Percentiles rank a stretch among this genome's conserved stretches.
phyloP scores from a whole-genome alignment of 495 filamentous ascomycete genomes.

The Diplogelasinospora grovesii region DNA sequence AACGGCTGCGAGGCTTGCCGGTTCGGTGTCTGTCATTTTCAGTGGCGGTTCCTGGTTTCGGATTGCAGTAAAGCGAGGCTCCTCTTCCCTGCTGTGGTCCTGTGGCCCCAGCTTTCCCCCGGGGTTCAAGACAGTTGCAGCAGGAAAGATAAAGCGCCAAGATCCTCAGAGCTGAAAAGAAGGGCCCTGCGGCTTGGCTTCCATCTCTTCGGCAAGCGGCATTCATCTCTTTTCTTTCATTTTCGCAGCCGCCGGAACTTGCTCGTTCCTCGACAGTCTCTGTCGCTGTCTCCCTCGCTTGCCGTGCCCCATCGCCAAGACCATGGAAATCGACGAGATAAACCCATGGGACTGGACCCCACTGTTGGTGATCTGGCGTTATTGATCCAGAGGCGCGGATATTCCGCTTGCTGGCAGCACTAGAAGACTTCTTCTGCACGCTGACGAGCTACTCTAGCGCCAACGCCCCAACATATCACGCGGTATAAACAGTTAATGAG shows the following conservation, averaged over 20 bases:
- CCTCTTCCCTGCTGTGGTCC: constrained; percentile 11
- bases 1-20: constrained; percentile 23
- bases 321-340: not conserved
- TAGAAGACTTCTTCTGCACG: constrained; percentile 3
- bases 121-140: not conserved
- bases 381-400: constrained; percentile 13
- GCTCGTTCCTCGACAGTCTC: not conserved
- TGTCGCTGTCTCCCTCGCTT: not conserved
- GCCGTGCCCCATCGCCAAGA: not conserved
- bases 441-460: not conserved
- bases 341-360: constrained; percentile 3
- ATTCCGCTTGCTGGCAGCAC: constrained; percentile 7
- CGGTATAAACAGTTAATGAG: too few relatives aligned
- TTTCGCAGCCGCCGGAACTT: constrained; percentile 4
- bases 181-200: not conserved
- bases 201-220: too few relatives aligned
- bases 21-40: too few relatives aligned
- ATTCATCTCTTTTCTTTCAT: too few relatives aligned
- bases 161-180: not conserved
- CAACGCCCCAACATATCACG: not conserved
- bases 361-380: too few relatives aligned
- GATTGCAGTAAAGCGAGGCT: constrained; percentile 14
- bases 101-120: constrained; percentile 10
- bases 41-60: constrained; percentile 19
- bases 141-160: not conserved